These are phyloP conservation scores for Leucocoprinus leucothites DNA, from an alignment of 768 basidiomycete genomes.

Conservation along the genomic window DNA sequence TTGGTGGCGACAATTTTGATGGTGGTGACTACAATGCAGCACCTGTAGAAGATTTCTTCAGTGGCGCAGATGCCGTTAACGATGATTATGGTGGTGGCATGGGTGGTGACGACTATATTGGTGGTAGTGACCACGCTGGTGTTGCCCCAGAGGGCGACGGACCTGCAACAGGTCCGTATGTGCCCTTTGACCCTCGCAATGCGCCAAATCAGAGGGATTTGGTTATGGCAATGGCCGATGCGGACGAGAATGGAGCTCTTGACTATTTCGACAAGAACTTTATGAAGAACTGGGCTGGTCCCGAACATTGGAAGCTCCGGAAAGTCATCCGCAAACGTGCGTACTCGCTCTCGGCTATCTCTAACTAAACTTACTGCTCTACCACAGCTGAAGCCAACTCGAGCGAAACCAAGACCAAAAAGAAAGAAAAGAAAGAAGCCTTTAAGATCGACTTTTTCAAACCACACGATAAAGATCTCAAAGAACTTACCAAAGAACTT, in stretches of 20 bases:
- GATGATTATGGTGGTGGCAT: conserved; percentile 33
- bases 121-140: conserved; percentile 42
- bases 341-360: conserved; percentile 20
- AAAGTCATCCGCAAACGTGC: conserved; percentile 77
- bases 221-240: conserved; percentile 81
- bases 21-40: conserved; percentile 14
- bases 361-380: conserved; percentile 1
- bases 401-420: conserved; percentile 49
- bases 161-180: conserved; percentile 45
- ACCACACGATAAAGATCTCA: conserved; percentile 55
- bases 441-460: conserved; percentile 80
- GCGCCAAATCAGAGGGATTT: conserved; percentile 75
- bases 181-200: conserved; percentile 85
- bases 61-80: conserved; percentile 42
- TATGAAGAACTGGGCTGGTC: conserved; percentile 97
- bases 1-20: conserved; percentile 20
- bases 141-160: conserved; percentile 37
- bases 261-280: conserved; percentile 90
- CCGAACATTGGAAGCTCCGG: conserved; percentile 96
- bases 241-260: conserved; percentile 54
- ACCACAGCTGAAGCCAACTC: conserved; percentile 33
- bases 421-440: conserved; percentile 73
- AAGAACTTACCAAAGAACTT: conserved; percentile 63
- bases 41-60: conserved; percentile 29
- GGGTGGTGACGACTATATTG: conserved; percentile 37